Conservation (phyloP, 345 rosid species). For the Populus deltoides region DNA sequence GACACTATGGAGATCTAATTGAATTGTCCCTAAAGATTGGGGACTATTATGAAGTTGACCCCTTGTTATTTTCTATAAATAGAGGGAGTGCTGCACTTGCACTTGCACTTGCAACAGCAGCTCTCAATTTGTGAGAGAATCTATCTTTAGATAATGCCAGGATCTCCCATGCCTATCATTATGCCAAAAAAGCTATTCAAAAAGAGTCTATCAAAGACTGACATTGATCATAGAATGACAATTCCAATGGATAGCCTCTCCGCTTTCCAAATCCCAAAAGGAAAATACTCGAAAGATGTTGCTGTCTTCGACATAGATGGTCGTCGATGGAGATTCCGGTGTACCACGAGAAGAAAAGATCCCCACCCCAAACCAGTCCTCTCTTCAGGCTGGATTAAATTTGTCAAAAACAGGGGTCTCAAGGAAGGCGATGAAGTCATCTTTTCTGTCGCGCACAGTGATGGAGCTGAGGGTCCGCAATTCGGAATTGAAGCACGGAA, state of each 20-base stretch:
- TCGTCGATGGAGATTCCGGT: neutral
- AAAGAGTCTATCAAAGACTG: neutral
- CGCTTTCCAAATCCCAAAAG: neutral
- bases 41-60: no score
- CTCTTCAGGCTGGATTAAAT: neutral
- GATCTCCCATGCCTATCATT: neutral
- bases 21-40: no score
- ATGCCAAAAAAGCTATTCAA: neutral
- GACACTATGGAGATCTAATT: no score
- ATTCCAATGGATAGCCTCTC: neutral
- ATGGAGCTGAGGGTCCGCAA: no score
- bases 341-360: neutral
- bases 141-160: neutral
- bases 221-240: neutral
- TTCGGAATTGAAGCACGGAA: neutral
- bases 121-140: no score
- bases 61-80: no score
- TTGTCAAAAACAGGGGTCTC: neutral
- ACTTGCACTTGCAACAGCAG: no score
- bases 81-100: no score
- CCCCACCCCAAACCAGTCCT: neutral
- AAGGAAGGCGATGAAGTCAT: neutral
- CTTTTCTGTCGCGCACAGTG: neutral
- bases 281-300: neutral
- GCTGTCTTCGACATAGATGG: neutral